Evolutionary conservation across 768 basidiomycete genomes (phyloP), one percentile per base, ranked within the genome.

Genomic region (Dioszegia crocea): DNA sequence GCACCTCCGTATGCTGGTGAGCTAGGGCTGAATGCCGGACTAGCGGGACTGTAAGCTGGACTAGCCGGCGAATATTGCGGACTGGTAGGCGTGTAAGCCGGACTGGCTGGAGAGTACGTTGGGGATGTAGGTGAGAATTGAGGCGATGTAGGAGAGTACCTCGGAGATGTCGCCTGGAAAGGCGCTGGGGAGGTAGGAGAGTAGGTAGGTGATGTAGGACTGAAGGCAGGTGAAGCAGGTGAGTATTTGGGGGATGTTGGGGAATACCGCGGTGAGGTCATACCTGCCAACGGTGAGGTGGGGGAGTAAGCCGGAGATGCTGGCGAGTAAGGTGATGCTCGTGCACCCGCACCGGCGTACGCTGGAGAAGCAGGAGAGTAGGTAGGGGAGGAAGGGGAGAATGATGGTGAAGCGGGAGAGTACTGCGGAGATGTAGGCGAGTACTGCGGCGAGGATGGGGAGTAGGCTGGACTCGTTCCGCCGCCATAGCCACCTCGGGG

Each of bases 21-120:
- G 24, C 47, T 38, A 57, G 57, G 44, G 66, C 67, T 71, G 60
- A 72, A 79, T 8, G 86, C 84, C n/a, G 93, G 93, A 3, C 91
- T 93, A 0, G 93, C 91, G 2, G 93, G 93, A 11, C 90, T 92
- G 77, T 92, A 96, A 69, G 87, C 89, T 6, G 91, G 91, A 29
- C 90, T 92, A 3, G 91, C 85, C 0, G 91, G 91, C 8, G 91
- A 92, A 81, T 91, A 94, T 0, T 87, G 89, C 0, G 92, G 91
- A 71, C 87, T 89, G 29, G 90, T 88, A 1, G 91, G 91, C 11
- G 89, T 91, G 73, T 90, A 91, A 1, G 87, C 63, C 14, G 90
- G 92, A 2, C 89, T 91, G 11, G 91, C 90, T 0, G 91, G 92
- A 61, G 86, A 88, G 79, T 89, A 94, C 14, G 88, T 87, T 9